These are phyloP conservation scores for Fusarium fujikuroi DNA, from an alignment of 2,329 filamentous ascomycete genomes.

Conservation along the genomic window DNA sequence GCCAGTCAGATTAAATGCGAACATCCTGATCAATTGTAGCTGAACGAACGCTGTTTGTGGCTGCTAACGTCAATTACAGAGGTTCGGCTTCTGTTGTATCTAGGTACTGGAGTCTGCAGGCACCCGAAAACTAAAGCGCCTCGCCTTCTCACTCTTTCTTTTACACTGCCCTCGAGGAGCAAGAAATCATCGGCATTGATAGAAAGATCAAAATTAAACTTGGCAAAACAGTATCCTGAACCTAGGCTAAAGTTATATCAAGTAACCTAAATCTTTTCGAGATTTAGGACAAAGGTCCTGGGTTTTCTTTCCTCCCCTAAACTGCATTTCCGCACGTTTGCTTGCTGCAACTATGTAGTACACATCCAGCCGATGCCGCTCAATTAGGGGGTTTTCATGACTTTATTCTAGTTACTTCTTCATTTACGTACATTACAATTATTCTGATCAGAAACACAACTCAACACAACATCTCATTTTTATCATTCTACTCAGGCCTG, in stretches of 20 bases:
- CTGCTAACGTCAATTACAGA: neutral
- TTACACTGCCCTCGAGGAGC: neutral
- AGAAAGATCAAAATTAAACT: too few species aligned
- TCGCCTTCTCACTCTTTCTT: neutral
- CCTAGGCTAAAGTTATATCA: too few species aligned
- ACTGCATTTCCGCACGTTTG: neutral
- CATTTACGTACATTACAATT: neutral
- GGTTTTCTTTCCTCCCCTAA: too few species aligned
- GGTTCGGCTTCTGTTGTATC: neutral
- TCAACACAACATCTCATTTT: neutral
- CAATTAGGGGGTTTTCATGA: neutral
- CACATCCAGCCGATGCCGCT: neutral
- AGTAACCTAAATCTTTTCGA: too few species aligned
- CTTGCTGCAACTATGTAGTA: neutral
- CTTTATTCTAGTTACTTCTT: neutral
- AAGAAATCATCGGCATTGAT: too few species aligned
- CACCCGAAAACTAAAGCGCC: conserved; percentile 2
- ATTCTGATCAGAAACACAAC: neutral
- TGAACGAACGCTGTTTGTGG: neutral
- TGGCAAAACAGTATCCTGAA: too few species aligned
- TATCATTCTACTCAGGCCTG: conserved; percentile 15
- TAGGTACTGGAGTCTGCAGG: neutral
- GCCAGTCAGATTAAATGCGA: neutral
- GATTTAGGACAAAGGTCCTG: too few species aligned
- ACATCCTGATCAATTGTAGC: neutral